Evolutionary conservation across 352 stramenopile genomes (phyloP).

Genomic region (Globisporangium sylvaticum): DNA sequence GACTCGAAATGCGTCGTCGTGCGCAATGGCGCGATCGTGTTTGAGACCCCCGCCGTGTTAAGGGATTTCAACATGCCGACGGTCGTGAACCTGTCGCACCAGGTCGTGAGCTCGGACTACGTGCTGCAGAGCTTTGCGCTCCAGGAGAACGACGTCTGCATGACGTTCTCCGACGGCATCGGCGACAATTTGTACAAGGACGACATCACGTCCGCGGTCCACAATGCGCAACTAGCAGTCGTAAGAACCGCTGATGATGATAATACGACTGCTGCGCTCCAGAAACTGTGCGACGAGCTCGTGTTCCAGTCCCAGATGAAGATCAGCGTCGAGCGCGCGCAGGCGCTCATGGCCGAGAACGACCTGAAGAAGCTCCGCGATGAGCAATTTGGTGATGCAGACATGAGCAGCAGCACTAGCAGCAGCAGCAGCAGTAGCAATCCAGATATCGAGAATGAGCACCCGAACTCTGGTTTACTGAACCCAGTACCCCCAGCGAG

Average conservation of each 20-base stretch:
- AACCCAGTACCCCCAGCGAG: background rate
- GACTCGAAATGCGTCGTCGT: conserved; percentile 77
- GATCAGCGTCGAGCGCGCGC: conserved; percentile 9
- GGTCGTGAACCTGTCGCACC: conserved; percentile 58
- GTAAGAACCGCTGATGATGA: no score
- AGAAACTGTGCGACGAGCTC: conserved; percentile 50
- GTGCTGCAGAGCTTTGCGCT: conserved; percentile 66
- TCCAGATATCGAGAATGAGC: background rate
- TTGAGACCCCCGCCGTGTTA: conserved; percentile 62
- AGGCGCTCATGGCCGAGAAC: conserved; percentile 15
- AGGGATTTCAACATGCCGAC: conserved; percentile 80
- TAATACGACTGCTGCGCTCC: conserved; percentile 25
- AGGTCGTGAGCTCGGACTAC: conserved; percentile 51
- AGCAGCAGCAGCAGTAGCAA: background rate
- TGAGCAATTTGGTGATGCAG: background rate
- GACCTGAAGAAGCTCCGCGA: conserved; percentile 4
- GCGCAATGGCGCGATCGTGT: conserved; percentile 41
- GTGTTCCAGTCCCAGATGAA: conserved; percentile 39
- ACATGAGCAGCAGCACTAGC: background rate
- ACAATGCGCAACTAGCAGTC: no score
- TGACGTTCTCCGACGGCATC: conserved; percentile 77
- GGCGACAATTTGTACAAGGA: conserved; percentile 82
- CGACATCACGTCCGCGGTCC: conserved; percentile 44
- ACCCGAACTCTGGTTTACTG: background rate
- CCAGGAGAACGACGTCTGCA: conserved; percentile 45